phyloP scores from a whole-genome alignment of 2,329 filamentous ascomycete genomes.

The Penicillium sp. region DNA sequence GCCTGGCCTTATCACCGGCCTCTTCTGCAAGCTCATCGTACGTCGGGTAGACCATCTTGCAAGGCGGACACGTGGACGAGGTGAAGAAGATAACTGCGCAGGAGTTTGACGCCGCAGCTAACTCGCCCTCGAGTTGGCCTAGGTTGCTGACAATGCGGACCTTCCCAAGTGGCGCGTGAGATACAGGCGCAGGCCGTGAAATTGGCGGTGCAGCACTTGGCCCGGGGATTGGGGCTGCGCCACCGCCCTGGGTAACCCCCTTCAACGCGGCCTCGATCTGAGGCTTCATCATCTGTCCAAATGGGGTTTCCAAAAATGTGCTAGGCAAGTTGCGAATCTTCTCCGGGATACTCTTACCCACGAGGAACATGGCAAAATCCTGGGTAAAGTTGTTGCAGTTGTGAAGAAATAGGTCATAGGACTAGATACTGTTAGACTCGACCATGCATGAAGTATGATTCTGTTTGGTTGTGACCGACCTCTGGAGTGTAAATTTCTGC shows the following conservation, averaged over 20 bases:
- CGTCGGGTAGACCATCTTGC: slow-evolving; percentile 76
- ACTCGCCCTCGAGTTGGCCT: slow-evolving; percentile 60
- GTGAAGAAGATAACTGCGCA: slow-evolving; percentile 91
- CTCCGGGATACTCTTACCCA: slow-evolving; percentile 83
- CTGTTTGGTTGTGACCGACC: slow-evolving; percentile 43
- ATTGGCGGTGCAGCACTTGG: slow-evolving; percentile 14
- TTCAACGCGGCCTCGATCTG: slow-evolving; percentile 68
- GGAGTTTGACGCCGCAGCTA: slow-evolving; percentile 62
- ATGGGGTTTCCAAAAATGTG: slow-evolving; percentile 79
- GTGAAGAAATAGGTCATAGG: slow-evolving; percentile 84
- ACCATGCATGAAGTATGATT: neutral
- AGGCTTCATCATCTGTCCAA: slow-evolving; percentile 84
- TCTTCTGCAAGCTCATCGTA: slow-evolving; percentile 80
- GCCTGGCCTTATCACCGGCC: slow-evolving; percentile 63
- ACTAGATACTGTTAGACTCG: slow-evolving; percentile 49
- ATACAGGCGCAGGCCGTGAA: slow-evolving; percentile 10
- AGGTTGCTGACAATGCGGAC: slow-evolving; percentile 65
- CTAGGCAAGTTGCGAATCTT: slow-evolving; percentile 84
- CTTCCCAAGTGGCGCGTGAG: slow-evolving; percentile 34
- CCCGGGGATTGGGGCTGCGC: slow-evolving; percentile 22
- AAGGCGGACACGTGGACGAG: slow-evolving; percentile 80
- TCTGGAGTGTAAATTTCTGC: slow-evolving; percentile 79
- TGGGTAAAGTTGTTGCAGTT: slow-evolving; percentile 99
- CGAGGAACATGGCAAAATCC: slow-evolving; percentile 83
- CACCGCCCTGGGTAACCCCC: slow-evolving; percentile 61